phyloP scores from a whole-genome alignment of 2,329 filamentous ascomycete genomes.

The Trichophyton schoenleinii region DNA sequence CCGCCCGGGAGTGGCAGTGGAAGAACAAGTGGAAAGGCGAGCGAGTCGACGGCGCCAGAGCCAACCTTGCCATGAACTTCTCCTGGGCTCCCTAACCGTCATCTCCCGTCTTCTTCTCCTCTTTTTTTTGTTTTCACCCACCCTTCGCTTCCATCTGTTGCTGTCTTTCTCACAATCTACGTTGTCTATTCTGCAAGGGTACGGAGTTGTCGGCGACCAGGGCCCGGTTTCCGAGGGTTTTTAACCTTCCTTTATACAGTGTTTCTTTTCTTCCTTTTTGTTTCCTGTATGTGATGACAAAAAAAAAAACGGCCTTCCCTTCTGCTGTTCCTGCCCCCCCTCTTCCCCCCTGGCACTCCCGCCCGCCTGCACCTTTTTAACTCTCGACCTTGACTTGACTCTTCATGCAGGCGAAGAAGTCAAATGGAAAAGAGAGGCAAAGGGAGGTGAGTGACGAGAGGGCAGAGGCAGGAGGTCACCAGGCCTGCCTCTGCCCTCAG shows the following conservation, averaged over 20 bases:
- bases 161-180: neutral
- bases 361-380: neutral
- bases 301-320: neutral
- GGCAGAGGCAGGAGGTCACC: no score
- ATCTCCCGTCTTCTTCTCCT: neutral
- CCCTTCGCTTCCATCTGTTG: neutral
- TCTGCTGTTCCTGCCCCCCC: neutral
- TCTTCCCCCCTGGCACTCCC: neutral
- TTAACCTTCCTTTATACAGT: neutral
- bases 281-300: neutral
- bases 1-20: constrained; percentile 56
- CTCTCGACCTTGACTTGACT: neutral
- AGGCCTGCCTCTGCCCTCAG: no score
- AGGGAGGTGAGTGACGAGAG: no score
- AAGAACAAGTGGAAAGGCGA: constrained; percentile 64
- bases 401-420: neutral
- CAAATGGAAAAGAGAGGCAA: no score
- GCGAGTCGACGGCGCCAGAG: constrained; percentile 37
- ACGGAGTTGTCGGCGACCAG: neutral
- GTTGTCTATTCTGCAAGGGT: neutral
- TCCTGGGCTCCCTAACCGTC: constrained; percentile 23
- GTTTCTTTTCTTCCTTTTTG: neutral
- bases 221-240: neutral
- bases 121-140: neutral
- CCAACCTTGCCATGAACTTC: constrained; percentile 26